Evolutionary conservation across 2,329 filamentous ascomycete species (phyloP), one percentile per base, ranked within the genome.

Genomic region (Cladosporium oxysporum): DNA sequence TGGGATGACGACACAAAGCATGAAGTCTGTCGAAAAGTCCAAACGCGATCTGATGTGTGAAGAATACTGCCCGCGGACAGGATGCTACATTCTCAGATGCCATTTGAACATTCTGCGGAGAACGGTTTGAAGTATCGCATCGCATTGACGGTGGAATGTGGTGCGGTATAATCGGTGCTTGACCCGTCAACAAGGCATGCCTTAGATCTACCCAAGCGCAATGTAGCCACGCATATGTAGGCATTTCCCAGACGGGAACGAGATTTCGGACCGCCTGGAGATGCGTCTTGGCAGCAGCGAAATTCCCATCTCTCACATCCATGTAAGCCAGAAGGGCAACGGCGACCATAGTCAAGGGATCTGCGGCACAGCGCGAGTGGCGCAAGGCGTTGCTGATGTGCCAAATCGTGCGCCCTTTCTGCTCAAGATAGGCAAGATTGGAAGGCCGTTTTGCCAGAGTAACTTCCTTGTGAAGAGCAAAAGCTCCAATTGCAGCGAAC

Each of bases 21-120:
- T 63, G 60, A 21, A 57, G 60, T 21, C 44, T 63, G n/a, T 50
- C 60, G 49, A 63, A 55, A 8, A 63, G 49, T 10, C 33, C 58
- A 16, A 44, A 60, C n/a, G 58, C 58, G 6, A 44, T 33, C 23
- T 60, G 11, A 16, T 47, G 37, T 23, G 23, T 47, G 11, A 60
- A 47, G 11, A 28, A n/a, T 29, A 16, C 5, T 47, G 58, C 26
- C 18, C 31, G 58, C 21, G 58, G 58, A 31, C 58, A 60, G 21
- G 49, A 3, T 10, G 37, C 21, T 41, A 31, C 58, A 21, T 60
- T 60, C 21, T 21, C 28, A 12, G 58, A 60, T 6, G 35, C 37
- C 14, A 41, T 31, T 6, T 26, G 23, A 8, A 16, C 23, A 7
- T 21, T 28, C 7, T 18, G 12, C 14, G 58, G 28, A 11, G 37